Conservation (phyloP, 1,284 basidiomycete genomes). For the Mycosarcoma maydis region DNA sequence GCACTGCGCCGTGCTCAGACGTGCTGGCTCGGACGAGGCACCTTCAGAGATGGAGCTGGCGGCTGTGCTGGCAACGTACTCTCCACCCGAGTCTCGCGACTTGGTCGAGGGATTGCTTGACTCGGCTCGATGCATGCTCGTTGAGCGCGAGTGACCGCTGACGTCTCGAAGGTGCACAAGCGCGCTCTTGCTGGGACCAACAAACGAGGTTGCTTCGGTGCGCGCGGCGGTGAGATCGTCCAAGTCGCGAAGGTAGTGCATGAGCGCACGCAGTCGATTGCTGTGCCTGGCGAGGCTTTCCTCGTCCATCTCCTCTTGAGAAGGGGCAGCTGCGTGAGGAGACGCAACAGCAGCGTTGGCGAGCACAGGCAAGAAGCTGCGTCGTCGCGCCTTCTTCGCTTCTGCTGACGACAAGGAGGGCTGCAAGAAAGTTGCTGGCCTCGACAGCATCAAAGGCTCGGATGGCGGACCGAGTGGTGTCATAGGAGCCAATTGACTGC, state of each 20-base stretch:
- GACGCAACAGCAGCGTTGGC: constrained; percentile 3
- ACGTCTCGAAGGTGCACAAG: constrained; percentile 25
- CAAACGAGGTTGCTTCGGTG: constrained; percentile 19
- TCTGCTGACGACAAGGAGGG: constrained; percentile 13
- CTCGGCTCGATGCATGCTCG: constrained; percentile 33
- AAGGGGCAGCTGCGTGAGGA: background rate
- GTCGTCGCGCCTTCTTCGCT: constrained; percentile 29
- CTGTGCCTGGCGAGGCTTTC: constrained; percentile 69
- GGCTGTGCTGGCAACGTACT: constrained; percentile 31
- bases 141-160: constrained; percentile 22
- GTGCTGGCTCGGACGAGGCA: constrained; percentile 10
- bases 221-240: constrained; percentile 75
- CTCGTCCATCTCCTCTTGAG: constrained; percentile 27
- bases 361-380: constrained; percentile 43
- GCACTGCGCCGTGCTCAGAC: constrained; percentile 28
- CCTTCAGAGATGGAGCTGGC: constrained; percentile 31
- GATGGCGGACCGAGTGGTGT: constrained; percentile 19
- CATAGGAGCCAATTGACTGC: constrained; percentile 13
- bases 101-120: constrained; percentile 45
- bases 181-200: constrained; percentile 31
- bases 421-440: constrained; percentile 6
- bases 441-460: background rate
- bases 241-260: constrained; percentile 94
- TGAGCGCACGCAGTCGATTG: constrained; percentile 83
- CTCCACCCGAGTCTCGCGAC: constrained; percentile 34